These are phyloP conservation scores for Gypsophila paniculata DNA, from an alignment of 179 eudicot genomes.

Conservation along the genomic window DNA sequence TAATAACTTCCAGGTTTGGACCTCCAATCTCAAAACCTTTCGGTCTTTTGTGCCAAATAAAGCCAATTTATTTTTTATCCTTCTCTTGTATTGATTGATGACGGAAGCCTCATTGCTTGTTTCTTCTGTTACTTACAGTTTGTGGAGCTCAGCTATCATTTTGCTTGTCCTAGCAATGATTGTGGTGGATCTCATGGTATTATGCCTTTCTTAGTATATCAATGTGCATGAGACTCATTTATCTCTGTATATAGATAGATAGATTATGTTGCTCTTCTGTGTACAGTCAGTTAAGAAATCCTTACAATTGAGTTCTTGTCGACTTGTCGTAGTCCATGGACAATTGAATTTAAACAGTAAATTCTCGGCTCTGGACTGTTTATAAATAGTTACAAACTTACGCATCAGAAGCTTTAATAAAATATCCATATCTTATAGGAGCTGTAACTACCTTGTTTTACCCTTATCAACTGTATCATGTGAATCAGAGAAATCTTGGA, in stretches of 20 bases:
- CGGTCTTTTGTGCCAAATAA: slow-evolving; percentile 9
- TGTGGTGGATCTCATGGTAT: slow-evolving; percentile 85
- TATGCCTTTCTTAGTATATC: slow-evolving; percentile 16
- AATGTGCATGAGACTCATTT: neutral
- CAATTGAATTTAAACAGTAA: neutral
- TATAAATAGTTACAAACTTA: neutral
- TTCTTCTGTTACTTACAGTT: slow-evolving; percentile 41
- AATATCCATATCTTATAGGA: neutral
- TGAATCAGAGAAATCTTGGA: neutral
- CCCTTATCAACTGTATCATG: neutral
- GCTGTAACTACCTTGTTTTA: neutral
- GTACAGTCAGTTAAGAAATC: neutral
- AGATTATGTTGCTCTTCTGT: slow-evolving; percentile 3
- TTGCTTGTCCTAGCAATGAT: slow-evolving; percentile 82
- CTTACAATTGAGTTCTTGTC: neutral
- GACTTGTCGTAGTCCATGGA: neutral
- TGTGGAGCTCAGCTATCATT: slow-evolving; percentile 87
- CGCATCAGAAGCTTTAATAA: neutral
- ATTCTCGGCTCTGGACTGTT: neutral
- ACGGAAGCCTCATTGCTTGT: slow-evolving; percentile 11
- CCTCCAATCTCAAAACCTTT: neutral
- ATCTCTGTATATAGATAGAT: slow-evolving; percentile 1
- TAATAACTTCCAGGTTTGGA: slow-evolving; percentile 78
- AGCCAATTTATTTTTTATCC: neutral
- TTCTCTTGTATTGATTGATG: neutral